A percentile compares a stretch with the other conserved stretches of the same genome.
These are phyloP conservation scores for Boletus subcaerulescens DNA, from an alignment of 768 basidiomycete species.

Conservation along the genomic window DNA sequence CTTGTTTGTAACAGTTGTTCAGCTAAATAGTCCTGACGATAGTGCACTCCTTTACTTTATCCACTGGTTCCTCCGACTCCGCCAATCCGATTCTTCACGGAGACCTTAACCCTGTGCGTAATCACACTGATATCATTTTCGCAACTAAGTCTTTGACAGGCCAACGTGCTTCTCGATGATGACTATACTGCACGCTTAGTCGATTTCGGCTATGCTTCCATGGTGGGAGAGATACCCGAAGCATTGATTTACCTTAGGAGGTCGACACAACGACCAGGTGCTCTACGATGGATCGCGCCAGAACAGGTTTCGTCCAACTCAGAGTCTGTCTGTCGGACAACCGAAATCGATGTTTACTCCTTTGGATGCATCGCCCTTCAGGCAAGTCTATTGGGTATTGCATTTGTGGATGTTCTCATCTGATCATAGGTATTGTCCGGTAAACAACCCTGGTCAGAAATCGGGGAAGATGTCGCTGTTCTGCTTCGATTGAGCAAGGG, in stretches of 20 bases:
- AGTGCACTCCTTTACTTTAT: neutral
- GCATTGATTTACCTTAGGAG: neutral
- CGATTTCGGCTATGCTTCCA: constrained; percentile 1
- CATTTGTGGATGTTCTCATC: neutral
- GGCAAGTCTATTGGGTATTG: neutral
- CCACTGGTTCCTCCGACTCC: neutral
- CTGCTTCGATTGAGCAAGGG: neutral
- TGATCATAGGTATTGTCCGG: neutral
- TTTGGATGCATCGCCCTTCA: constrained; percentile 1
- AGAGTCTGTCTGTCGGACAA: neutral
- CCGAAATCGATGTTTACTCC: constrained; percentile 1
- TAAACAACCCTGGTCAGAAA: neutral
- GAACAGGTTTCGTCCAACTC: neutral
- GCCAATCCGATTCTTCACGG: neutral
- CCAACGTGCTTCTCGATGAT: neutral
- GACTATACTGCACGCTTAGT: constrained; percentile 1
- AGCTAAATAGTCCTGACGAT: neutral
- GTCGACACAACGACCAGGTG: neutral
- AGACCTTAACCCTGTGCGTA: neutral
- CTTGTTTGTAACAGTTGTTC: no score
- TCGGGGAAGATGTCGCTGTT: neutral
- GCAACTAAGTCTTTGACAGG: neutral
- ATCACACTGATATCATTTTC: no score
- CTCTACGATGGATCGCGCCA: neutral
- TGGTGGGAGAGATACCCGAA: neutral